Evolutionary conservation across 1,284 basidiomycete genomes (phyloP).

Genomic region (Coriolopsis trogii): DNA sequence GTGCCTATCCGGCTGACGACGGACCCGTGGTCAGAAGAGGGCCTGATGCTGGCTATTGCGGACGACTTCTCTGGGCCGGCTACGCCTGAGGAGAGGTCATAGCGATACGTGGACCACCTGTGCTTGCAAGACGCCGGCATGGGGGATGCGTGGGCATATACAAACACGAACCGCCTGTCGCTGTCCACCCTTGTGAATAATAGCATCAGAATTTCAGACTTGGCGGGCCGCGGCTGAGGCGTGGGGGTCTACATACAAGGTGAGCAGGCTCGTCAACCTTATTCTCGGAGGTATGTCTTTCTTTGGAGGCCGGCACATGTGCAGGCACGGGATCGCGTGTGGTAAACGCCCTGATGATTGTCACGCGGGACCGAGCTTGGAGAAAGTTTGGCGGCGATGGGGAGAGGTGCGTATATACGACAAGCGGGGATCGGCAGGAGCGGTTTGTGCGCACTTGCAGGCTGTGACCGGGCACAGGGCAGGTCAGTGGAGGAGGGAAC

Average conservation of each 20-base stretch:
- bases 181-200: constrained; percentile 7
- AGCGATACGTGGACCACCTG: neutral
- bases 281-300: neutral
- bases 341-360: neutral
- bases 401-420: neutral
- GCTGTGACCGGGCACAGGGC: neutral
- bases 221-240: no score
- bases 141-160: no score
- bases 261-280: neutral
- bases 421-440: neutral
- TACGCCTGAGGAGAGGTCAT: constrained; percentile 19
- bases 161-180: neutral
- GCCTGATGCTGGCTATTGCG: constrained; percentile 20
- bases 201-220: no score
- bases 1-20: constrained; percentile 71
- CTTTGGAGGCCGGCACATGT: neutral
- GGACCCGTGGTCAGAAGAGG: constrained; percentile 56
- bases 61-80: constrained; percentile 30
- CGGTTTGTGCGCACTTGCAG: neutral
- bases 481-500: no score
- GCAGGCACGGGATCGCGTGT: neutral
- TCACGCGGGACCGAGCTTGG: neutral
- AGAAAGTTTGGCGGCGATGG: neutral
- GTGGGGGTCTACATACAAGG: no score
- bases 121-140: neutral